phyloP scores from a whole-genome alignment of 176 grass and related monocot genomes.

The Oryza glumipatula region DNA sequence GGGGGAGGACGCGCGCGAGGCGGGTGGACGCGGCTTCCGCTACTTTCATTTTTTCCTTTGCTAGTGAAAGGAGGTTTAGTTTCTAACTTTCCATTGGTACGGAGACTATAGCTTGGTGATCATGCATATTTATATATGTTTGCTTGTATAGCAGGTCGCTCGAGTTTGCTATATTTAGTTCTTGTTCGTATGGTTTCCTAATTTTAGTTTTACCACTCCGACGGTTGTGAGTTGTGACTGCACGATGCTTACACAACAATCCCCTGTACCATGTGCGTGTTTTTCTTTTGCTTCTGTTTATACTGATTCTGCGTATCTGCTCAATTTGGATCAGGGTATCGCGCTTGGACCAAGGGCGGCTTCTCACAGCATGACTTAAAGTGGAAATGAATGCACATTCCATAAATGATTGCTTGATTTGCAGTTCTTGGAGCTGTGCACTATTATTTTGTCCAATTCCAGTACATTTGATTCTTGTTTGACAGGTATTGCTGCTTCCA shows the following conservation, averaged over 20 bases:
- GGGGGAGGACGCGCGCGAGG: not conserved
- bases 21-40: not conserved
- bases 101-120: not conserved
- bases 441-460: not conserved
- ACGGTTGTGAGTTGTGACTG: not conserved
- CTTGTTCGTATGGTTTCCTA: slow-evolving; percentile 3
- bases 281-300: not conserved
- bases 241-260: not conserved
- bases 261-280: not conserved
- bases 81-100: not conserved
- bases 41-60: not conserved
- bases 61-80: not conserved
- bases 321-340: not conserved
- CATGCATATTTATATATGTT: not conserved
- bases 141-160: not conserved
- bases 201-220: not conserved
- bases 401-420: not conserved
- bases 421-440: not conserved
- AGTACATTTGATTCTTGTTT: not conserved
- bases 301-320: not conserved
- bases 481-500: slow-evolving; percentile 17
- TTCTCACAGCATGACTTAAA: not conserved
- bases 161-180: not conserved
- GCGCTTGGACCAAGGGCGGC: not conserved
- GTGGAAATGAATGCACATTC: not conserved